Evolutionary conservation across 1,139 yeast genomes (phyloP).

Genomic region (Lodderomyces parapsilosis): DNA sequence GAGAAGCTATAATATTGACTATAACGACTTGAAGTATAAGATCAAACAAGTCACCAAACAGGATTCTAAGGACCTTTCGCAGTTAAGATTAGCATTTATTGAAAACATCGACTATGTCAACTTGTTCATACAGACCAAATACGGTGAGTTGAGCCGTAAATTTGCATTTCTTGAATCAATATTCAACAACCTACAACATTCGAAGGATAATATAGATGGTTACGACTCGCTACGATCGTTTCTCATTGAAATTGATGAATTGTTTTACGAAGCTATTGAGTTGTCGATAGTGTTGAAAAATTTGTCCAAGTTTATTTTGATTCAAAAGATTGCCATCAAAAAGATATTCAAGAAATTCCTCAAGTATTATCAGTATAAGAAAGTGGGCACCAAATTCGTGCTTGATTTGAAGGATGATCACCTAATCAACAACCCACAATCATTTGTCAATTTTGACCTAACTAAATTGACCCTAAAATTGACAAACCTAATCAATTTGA

Average conservation of each 20-base stretch:
- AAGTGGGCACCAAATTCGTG: constrained; percentile 37
- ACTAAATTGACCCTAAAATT: constrained; percentile 64
- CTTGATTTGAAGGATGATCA: constrained; percentile 31
- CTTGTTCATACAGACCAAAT: constrained; percentile 63
- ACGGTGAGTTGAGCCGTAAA: constrained; percentile 54
- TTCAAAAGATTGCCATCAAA: constrained; percentile 79
- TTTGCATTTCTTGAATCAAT: constrained; percentile 22
- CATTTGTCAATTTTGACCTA: constrained; percentile 66
- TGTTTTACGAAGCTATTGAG: constrained; percentile 39
- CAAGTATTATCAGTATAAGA: constrained; percentile 52
- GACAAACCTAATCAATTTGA: constrained; percentile 34
- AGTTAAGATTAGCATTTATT: constrained; percentile 32
- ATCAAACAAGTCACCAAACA: constrained; percentile 37
- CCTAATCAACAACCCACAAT: constrained; percentile 39
- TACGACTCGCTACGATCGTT: constrained; percentile 8
- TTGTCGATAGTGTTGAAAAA: constrained; percentile 65
- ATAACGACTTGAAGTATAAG: constrained; percentile 66
- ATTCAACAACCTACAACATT: constrained; percentile 11
- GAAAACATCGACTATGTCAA: constrained; percentile 54
- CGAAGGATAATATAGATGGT: constrained; percentile 7
- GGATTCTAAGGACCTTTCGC: constrained; percentile 15
- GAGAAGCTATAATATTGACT: constrained; percentile 80
- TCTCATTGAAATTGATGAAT: constrained; percentile 26
- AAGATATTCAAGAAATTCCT: constrained; percentile 78
- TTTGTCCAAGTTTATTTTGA: constrained; percentile 68